Evolutionary conservation across 495 filamentous ascomycete species (phyloP), one percentile per base, ranked within the genome.

Genomic region (Aspergillus hancockii): DNA sequence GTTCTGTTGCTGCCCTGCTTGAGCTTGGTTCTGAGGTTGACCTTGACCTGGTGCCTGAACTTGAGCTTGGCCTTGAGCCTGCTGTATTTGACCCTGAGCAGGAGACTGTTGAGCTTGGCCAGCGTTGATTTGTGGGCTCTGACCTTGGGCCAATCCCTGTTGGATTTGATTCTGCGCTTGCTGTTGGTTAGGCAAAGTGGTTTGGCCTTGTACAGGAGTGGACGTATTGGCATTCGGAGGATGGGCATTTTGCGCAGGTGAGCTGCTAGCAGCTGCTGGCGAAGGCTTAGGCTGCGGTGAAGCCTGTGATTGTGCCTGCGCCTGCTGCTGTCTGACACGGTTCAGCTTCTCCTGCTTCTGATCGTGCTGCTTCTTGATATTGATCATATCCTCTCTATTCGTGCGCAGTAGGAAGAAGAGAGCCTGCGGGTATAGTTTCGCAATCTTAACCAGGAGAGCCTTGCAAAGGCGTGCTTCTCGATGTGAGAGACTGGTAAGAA

Each of bases 381-480:
- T 79, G 23, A 90, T 75, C 87, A 96, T 92, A 69, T 99, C 95
- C 74, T 99, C 95, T n/a, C 92, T 79, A 61, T 88, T 96, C 0
- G 93, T 98, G 60, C 95, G 81, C 22, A 99, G 84, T 63, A 93
- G 83, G 80, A 97, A 98, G 77, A 96, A 98, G 16, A 99, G 79
- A 9, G 94, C 87, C 66, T 99, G 95, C 2, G 95, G 95, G 71
- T 92, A 97, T 2, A 85, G 80, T 77, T 96, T 98, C 34, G 95
- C 95, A 65, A 99, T 92, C 77, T 96, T 97, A 22, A 89, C 81
- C 21, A 99, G 79, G 34, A 99, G 88, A 47, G 76, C 81, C 57
- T 93, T 86, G 59, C 92, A 88, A 49, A 95, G 85, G n/a, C 84
- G 83, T 16, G 91, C 92, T 74, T 99, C 95, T 57, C 90, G 91